These are phyloP conservation scores for Pseudogymnoascus sp. DNA, from an alignment of 2,329 filamentous ascomycete species.

Conservation along the genomic window DNA sequence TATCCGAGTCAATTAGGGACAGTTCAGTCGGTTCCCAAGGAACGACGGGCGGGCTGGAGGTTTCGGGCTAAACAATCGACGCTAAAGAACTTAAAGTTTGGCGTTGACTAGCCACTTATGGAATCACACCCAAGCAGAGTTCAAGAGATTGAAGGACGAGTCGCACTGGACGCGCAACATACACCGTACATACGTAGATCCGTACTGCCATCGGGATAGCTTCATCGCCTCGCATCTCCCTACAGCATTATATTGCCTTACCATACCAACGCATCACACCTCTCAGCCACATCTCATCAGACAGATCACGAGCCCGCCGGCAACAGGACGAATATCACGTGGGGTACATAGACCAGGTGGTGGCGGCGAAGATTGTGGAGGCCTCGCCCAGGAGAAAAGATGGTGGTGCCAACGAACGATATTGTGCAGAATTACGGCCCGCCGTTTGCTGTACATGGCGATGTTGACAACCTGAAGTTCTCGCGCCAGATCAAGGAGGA, in stretches of 20 bases:
- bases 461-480: slow-evolving; percentile 21
- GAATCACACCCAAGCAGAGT: slow-evolving; percentile 1
- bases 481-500: slow-evolving; percentile 21
- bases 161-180: neutral
- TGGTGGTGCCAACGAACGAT: slow-evolving; percentile 22
- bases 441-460: slow-evolving; percentile 24
- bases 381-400: slow-evolving; percentile 13
- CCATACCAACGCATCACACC: neutral
- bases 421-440: slow-evolving; percentile 27
- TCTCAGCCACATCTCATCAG: neutral
- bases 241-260: neutral
- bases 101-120: slow-evolving; percentile 5
- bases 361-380: slow-evolving; percentile 2
- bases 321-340: slow-evolving; percentile 2
- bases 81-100: slow-evolving; percentile 7
- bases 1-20: neutral
- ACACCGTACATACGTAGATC: neutral
- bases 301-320: neutral
- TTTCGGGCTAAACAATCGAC: neutral
- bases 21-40: neutral
- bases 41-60: neutral
- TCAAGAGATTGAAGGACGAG: neutral
- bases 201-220: neutral
- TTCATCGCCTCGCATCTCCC: neutral
- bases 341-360: neutral